Evolutionary conservation across 1,284 basidiomycete genomes (phyloP), one percentile per base, ranked within the genome.

Genomic region (Boletus semigastroideus): DNA sequence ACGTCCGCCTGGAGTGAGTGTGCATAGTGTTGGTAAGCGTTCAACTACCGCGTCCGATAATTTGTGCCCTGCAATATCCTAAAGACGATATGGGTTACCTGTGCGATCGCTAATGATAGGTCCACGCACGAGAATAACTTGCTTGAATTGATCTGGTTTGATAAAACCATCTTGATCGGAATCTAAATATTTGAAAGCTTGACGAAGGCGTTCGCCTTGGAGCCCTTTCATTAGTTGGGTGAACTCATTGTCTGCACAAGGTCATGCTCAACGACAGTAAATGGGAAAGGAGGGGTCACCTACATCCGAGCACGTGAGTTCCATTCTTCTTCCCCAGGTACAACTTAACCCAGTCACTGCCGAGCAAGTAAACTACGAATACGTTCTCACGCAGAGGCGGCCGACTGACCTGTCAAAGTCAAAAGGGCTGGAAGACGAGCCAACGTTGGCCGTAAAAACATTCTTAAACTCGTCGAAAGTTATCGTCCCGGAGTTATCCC

Each of bases 191-290:
- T 85, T 90, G 79, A 97, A 97, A 30, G 93, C 89, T 74, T 98
- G 94, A 58, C 94, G 86, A 53, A 97, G 78, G 43, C 94, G 87
- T 72, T 98, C 94, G 63, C 94, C 94, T 75, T 96, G 94, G 55
- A 97, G 80, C 41, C 93, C 94, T 73, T 96, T 97, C 92, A 98
- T 96, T 57, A 98, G 75, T 74, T 93, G 92, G 33, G 93, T 96
- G 73, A 97, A 97, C 73, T 97, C 94, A 68, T 90, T 88, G 74
- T 94, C 91, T 94, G 59, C 25, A 37, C 49, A 42, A 7, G 8
- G 36, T 16, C 33, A 44, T 19, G 39, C 51, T 52, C 43, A 57
- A 49, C 37, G 20, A 42, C 42, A 22, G 19, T 17, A 41, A 38
- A 40, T 9, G n/a, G 16, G 14, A 61, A 53, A 50, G 49, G 40